Percentiles rank a stretch among this genome's conserved stretches.
These are phyloP conservation scores for Galium porrigens DNA, from an alignment of 305 asterid species.

Conservation along the genomic window DNA sequence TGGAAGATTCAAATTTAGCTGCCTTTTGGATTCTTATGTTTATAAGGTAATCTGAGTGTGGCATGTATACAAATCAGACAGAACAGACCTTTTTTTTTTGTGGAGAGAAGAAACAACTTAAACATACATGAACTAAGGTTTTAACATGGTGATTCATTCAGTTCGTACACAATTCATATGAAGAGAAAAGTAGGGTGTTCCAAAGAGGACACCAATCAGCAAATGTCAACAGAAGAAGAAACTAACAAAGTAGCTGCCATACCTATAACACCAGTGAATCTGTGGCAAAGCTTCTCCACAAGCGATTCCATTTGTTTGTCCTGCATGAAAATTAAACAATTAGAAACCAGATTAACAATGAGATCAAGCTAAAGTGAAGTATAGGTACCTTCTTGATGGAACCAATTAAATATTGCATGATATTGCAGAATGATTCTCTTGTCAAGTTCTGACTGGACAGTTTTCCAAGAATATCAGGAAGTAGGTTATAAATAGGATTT, in stretches of 20 bases:
- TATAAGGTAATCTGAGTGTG: not conserved
- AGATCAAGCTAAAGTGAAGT: constrained; percentile 13
- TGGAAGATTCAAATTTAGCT: not conserved
- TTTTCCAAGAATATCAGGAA: constrained; percentile 89
- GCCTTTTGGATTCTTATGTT: not conserved
- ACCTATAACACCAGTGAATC: constrained; percentile 88
- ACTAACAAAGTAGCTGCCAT: constrained; percentile 10
- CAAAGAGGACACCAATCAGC: constrained; percentile 2
- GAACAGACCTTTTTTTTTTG: not conserved
- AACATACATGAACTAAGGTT: not conserved
- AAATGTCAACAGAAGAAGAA: constrained; percentile 4
- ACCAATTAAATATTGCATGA: constrained; percentile 80
- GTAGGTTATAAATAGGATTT: constrained; percentile 88
- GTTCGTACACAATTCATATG: not conserved
- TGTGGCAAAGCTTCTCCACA: constrained; percentile 81
- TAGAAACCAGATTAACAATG: constrained; percentile 11
- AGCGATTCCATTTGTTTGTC: constrained; percentile 97
- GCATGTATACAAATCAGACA: not conserved
- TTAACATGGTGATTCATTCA: not conserved
- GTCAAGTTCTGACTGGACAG: constrained; percentile 58
- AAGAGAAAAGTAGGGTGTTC: not conserved
- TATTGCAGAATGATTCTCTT: constrained; percentile 72
- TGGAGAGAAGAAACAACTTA: not conserved
- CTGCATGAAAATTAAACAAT: constrained; percentile 26
- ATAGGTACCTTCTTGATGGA: constrained; percentile 74